Evolutionary conservation across 2,329 filamentous ascomycete genomes (phyloP), one percentile per base, ranked within the genome.

Genomic region (Bipolaris sorokiniana): DNA sequence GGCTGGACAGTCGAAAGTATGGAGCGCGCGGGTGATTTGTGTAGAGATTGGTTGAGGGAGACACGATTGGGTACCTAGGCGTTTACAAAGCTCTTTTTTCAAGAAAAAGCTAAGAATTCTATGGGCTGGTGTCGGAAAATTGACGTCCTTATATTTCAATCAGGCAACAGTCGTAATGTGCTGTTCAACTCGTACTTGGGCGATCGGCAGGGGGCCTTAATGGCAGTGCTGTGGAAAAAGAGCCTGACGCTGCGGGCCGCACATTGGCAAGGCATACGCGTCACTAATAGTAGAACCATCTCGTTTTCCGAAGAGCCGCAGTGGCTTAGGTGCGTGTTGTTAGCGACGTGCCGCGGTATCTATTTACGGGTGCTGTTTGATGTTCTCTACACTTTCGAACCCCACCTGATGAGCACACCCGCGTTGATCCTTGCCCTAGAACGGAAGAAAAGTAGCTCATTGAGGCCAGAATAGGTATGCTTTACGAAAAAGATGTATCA

Each of bases 121-220:
- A 46, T 46, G 5, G 1, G 23, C 1, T 44, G 7, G 22, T 6
- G 18, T 1, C 11, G 9, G 5, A 44, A 15, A 16, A 5, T 10
- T 16, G 15, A 44, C 1, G 15, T 20, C 26, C 11, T 45, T 45
- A 28, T 49, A 38, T 20, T 36, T 18, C 20, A 22, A 34, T 13
- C 18, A 50, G 48, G 48, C 38, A 51, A 18, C 37, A 34, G 18
- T n/a, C 7, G 7, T 13, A 22, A 10, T 48, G 20, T 18, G 33
- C 13, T 31, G 31, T 9, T 16, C 11, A 33, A 20, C n/a, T 15
- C 28, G 13, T 3, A 36, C 13, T 10, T 15, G 48, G n/a, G 18
- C 16, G 51, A 54, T 63, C 16, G 48, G 58, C 50, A 47, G 61
- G 58, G 20, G 48, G 61, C 61, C 61, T 51, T 44, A 31, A 40